Conservation (phyloP, 768 basidiomycete genomes). For the Trichaptum fuscoviolaceum region DNA sequence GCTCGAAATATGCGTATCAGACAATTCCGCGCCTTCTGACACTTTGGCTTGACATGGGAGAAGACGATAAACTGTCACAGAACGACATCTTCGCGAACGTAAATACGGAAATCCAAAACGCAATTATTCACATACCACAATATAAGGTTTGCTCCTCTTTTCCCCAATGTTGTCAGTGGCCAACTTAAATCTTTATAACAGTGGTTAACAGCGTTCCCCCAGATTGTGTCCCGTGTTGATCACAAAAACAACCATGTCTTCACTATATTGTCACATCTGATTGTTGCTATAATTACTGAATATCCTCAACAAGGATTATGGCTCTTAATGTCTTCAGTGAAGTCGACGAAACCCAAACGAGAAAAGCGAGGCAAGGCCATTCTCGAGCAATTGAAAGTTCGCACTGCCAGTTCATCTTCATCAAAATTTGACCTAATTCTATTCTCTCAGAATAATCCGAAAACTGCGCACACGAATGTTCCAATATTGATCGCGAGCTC, state of each 20-base stretch:
- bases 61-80: slow-evolving; percentile 30
- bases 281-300: slow-evolving; percentile 64
- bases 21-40: slow-evolving; percentile 91
- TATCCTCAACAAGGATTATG: slow-evolving; percentile 92
- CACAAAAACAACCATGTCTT: slow-evolving; percentile 63
- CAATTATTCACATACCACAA: slow-evolving; percentile 57
- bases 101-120: slow-evolving; percentile 47
- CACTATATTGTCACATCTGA: slow-evolving; percentile 55
- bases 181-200: slow-evolving; percentile 26
- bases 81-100: slow-evolving; percentile 47
- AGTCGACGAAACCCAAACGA: slow-evolving; percentile 69
- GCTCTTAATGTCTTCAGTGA: slow-evolving; percentile 85
- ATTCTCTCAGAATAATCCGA: slow-evolving; percentile 38
- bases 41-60: slow-evolving; percentile 91
- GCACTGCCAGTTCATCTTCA: slow-evolving; percentile 12
- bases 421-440: neutral
- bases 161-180: slow-evolving; percentile 1
- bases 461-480: slow-evolving; percentile 36
- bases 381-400: slow-evolving; percentile 53
- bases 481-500: slow-evolving; percentile 49
- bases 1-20: slow-evolving; percentile 95
- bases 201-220: slow-evolving; percentile 97
- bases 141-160: slow-evolving; percentile 63
- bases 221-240: slow-evolving; percentile 91
- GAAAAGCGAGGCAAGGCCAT: slow-evolving; percentile 54